Conservation (phyloP, 164 flowering plant species). For the Santalum album region DNA sequence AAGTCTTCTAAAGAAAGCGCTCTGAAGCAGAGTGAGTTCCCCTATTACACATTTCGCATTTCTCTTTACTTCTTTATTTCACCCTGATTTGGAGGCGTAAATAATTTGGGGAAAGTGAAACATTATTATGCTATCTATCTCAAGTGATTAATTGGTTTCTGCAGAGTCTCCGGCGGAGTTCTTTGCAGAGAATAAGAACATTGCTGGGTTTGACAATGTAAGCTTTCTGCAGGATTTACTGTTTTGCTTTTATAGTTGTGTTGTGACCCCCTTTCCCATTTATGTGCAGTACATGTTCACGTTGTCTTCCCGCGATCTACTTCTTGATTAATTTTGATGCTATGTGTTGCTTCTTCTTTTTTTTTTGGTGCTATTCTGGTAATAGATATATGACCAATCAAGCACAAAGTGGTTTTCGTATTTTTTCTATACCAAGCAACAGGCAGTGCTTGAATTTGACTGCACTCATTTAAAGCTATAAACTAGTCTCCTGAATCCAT, state of each 20-base stretch:
- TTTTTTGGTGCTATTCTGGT: too few species aligned
- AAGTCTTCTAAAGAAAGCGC: slow-evolving; percentile 59
- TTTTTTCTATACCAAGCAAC: too few species aligned
- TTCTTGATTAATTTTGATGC: too few species aligned
- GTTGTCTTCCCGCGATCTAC: too few species aligned
- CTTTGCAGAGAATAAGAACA: slow-evolving; percentile 94
- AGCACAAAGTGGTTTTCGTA: too few species aligned
- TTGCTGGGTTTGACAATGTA: slow-evolving; percentile 96
- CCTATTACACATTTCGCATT: background rate
- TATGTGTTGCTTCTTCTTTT: too few species aligned
- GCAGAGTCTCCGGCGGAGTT: slow-evolving; percentile 99
- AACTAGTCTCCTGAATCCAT: too few species aligned
- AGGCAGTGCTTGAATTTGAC: too few species aligned
- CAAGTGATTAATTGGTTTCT: too few species aligned
- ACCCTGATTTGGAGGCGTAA: background rate
- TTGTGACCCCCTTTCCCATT: background rate
- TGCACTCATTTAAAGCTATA: too few species aligned
- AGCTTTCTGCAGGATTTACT: slow-evolving; percentile 8
- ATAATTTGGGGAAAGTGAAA: background rate
- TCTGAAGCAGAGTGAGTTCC: slow-evolving; percentile 74
- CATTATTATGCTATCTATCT: too few species aligned
- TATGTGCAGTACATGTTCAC: background rate
- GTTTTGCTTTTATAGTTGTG: background rate
- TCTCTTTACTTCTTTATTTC: background rate
- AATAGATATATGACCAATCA: too few species aligned